Percentiles rank a stretch among this genome's conserved stretches.
These are phyloP conservation scores for Bryoerythrophyllum caledonicum DNA, from an alignment of 225 moss, liverwort and hornwort genomes.

Conservation along the genomic window DNA sequence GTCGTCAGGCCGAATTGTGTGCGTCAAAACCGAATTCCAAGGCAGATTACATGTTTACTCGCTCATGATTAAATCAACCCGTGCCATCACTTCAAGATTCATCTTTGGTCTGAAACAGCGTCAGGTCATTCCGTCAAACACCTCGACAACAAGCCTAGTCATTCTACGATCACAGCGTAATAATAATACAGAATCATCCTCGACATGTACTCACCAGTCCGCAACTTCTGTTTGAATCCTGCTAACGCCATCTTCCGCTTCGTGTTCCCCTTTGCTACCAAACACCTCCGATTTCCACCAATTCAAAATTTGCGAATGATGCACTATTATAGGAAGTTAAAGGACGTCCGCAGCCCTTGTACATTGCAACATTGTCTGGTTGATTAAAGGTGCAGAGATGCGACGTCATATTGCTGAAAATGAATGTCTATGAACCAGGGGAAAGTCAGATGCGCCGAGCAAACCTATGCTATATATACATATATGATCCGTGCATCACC, in stretches of 20 bases:
- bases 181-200: background rate
- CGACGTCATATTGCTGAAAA: background rate
- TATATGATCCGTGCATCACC: background rate
- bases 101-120: background rate
- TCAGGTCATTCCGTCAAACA: background rate
- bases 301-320: background rate
- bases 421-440: background rate
- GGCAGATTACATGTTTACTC: background rate
- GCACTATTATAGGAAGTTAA: background rate
- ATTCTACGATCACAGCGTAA: background rate
- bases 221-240: slow-evolving; percentile 17
- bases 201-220: background rate
- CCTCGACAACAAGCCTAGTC: background rate
- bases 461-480: background rate
- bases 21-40: background rate
- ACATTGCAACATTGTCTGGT: background rate
- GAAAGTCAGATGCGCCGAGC: background rate
- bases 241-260: slow-evolving; percentile 12
- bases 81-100: background rate
- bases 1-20: background rate
- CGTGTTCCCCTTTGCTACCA: background rate
- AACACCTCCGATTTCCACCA: background rate
- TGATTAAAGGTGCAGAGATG: background rate
- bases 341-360: background rate
- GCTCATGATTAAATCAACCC: background rate